Evolutionary conservation across 1,284 basidiomycete species (phyloP).

Genomic region (Rhodotorula sp.): DNA sequence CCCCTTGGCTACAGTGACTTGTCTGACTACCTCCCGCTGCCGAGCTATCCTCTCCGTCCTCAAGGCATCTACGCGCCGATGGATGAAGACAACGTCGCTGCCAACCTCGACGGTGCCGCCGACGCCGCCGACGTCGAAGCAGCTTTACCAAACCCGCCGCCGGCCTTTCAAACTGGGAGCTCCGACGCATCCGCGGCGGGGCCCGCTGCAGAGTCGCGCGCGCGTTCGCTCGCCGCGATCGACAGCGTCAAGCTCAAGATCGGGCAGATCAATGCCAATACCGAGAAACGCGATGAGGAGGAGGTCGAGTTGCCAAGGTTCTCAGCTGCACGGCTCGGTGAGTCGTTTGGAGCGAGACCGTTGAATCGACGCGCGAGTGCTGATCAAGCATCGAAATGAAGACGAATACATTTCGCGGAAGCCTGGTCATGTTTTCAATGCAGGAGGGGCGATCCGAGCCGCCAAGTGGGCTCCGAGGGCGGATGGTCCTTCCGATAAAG

Average conservation of each 20-base stretch:
- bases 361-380: neutral
- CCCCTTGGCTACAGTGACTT: neutral
- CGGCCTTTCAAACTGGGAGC: too few species aligned
- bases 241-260: neutral
- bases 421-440: slow-evolving; percentile 67
- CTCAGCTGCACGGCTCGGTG: slow-evolving; percentile 61
- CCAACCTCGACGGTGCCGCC: too few species aligned
- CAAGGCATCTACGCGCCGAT: neutral
- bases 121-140: too few species aligned
- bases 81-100: too few species aligned
- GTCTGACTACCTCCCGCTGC: neutral
- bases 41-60: slow-evolving; percentile 1
- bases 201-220: neutral
- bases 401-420: slow-evolving; percentile 43
- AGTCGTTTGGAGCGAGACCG: slow-evolving; percentile 35
- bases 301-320: slow-evolving; percentile 59
- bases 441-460: slow-evolving; percentile 80
- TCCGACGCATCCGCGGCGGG: too few species aligned
- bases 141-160: too few species aligned
- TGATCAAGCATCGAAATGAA: neutral
- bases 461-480: slow-evolving; percentile 86
- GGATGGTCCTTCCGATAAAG: slow-evolving; percentile 50
- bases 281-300: slow-evolving; percentile 53
- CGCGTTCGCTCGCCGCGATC: neutral
- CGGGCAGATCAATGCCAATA: slow-evolving; percentile 28